Base-by-base conservation (phyloP, 768 basidiomycete genomes). In the Mycena pura region DNA sequence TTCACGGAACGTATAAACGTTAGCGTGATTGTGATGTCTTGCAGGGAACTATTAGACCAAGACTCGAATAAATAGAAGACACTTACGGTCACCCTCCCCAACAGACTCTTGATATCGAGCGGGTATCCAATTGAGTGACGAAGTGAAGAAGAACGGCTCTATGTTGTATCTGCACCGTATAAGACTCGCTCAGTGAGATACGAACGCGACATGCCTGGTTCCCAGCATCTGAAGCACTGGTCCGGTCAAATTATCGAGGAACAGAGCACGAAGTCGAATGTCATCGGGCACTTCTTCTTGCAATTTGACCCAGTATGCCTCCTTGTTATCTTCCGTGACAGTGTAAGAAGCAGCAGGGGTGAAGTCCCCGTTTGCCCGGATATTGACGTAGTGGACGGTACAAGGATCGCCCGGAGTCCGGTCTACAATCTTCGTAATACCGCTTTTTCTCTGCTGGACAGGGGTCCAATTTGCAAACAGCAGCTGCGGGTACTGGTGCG, bases 71-170 rank as follows among this genome's bases (percentile, higher is more conserved):
- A 6, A 25, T 40, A 14, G 24, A 31, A 58, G 14, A 64, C 44
- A 31, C 77, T 61, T 48, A 81, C 78, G 80, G 64, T 80, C 79
- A 56, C 76, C 68, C 47, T 75, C 41, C 1, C 72, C 62, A 2
- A 80, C 57, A 59, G 77, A 77, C 52, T 85, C 83, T 60, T 84
- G 84, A 64, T 84, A 86, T 57, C 85, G 77, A 14, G 83, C 77
- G 11, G 86, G 86, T 65, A 86, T 87, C 83, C 83, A 84, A 43
- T 84, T 83, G 6, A 85, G 69, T 2, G 85, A 83, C 1, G 86
- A 87, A 0, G 85, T 84, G 69, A 87, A 88, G 67, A 84, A 88
- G 70, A 88, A 87, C 0, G 87, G 87, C 62, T 88, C 87, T 57
- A 88, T 76, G 40, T 76, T 75, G 55, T 84, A 86, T 66, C 82